Evolutionary conservation across 257 asterid species (phyloP).

Genomic region (Nicotiana noctiflora): DNA sequence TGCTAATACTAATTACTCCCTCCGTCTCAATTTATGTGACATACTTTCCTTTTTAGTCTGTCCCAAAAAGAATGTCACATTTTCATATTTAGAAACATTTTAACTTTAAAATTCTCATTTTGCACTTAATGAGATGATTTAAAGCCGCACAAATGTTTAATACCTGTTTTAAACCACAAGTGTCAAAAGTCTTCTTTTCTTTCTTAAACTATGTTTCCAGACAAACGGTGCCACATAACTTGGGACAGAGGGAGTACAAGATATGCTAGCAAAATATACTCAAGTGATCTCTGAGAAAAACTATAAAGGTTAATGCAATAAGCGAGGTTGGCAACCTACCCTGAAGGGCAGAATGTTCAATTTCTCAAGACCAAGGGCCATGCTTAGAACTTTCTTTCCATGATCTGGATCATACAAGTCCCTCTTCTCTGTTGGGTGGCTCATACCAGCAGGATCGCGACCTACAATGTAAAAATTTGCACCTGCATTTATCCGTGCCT

Average conservation of each 20-base stretch:
- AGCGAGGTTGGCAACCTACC: constrained; percentile 25
- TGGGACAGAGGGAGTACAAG: too few species aligned
- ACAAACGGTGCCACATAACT: too few species aligned
- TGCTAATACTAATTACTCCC: not conserved
- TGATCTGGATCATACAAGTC: constrained; percentile 85
- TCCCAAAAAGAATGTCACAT: too few species aligned
- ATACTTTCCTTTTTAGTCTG: too few species aligned
- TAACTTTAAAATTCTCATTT: too few species aligned
- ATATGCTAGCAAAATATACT: not conserved
- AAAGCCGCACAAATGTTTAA: too few species aligned
- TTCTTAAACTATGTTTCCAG: too few species aligned
- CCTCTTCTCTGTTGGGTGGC: constrained; percentile 78
- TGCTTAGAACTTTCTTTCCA: constrained; percentile 80
- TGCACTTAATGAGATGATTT: too few species aligned
- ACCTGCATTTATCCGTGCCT: constrained; percentile 83
- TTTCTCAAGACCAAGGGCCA: constrained; percentile 86
- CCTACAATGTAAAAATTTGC: constrained; percentile 89
- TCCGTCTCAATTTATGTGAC: too few species aligned
- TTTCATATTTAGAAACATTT: too few species aligned
- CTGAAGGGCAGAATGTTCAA: constrained; percentile 74
- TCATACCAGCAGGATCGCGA: constrained; percentile 93
- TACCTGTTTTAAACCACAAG: too few species aligned
- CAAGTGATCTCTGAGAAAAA: not conserved
- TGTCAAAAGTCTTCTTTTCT: too few species aligned
- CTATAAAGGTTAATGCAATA: not conserved